Base-by-base conservation (phyloP, 345 rosid genomes). In the Citrus reticulata region DNA sequence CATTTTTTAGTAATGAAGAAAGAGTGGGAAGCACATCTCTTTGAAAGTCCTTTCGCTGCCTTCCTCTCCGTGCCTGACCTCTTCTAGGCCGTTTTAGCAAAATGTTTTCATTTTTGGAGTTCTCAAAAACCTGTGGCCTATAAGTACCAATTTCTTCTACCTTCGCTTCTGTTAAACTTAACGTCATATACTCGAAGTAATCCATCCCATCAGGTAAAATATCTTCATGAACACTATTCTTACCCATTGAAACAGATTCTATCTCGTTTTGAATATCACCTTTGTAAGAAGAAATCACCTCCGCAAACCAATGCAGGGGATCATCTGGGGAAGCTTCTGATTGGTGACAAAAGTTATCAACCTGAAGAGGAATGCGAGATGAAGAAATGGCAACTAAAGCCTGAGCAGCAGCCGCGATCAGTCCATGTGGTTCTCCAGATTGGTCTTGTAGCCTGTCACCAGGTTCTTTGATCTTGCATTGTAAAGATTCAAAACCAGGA, bases 11-110 rank as follows among this genome's bases (percentile, higher is more conserved):
- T 42, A 93, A 77, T 24, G 92, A 86, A 78, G 85, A 7, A 14
- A 93, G 88, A 66, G 90, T 85, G 0, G 96, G 95, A 76, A 92
- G 93, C 37, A 88, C 83, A 79, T 93, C 98, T 69, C 93, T 87
- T 79, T 90, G 98, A 68, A 93, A 93, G 81, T 93, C 94, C 85
- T 85, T 85, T 78, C 90, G 83, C 61, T 90, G 95, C 84, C 91
- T 91, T 61, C 91, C 95, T 76, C 91, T 87, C 83, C 92, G 87
- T 10, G 93, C 84, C 58, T 86, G 92, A 67, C 91, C 93, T 81
- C 95, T 88, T 63, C 89, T 82, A 2, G 91, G 87, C 78, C 89
- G 82, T 84, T 78, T 90, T 58, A 82, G 79, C 29, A 77, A 59
- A 29, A 76, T 42, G n/a, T 79, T 80, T 70, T 87, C 93, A 34